Base-by-base conservation (phyloP, 1,284 basidiomycete species). In the Melampsora americana region DNA sequence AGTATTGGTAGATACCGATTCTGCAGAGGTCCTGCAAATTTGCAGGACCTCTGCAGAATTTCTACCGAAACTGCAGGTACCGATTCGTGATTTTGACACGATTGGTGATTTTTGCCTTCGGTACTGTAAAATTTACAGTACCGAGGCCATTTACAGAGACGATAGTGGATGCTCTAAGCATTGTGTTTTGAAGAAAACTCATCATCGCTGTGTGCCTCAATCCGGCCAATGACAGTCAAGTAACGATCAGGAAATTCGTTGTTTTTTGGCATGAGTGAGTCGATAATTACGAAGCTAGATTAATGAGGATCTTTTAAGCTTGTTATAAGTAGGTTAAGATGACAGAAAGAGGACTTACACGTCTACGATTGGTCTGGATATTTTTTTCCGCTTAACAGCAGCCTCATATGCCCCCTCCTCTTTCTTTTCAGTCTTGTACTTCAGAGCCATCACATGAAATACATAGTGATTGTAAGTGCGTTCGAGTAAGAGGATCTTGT, bases 171-270 rank as follows among this genome's bases (percentile, higher is more conserved):
- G n/a, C n/a, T n/a, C n/a, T n/a, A n/a, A 56, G 26, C 26, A n/a
- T 56, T 23, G 4, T 18, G 2, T 62, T 62, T 62, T n/a, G 5
- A 23, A n/a, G 23, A 50, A 2, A 30, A 5, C 60, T 75, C 18
- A 26, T 68, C 73, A 68, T 75, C 28, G 59, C 73, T 75, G 66
- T 75, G 73, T 16, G 73, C 35, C 3, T 32, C 23, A 28, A 75
- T 62, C 26, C 46, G 59, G 9, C 20, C 26, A 48, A 74, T 32
- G 0, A 74, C 46, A 2, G 61, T 26, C 7, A 23, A 14, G 35
- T 74, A 74, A 5, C 39, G 48, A n/a, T 74, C 42, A n/a, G 65
- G 71, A 48, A 67, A 74, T n/a, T 66, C 50, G 7, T 74, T n/a
- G 5, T 18, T 5, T 53, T 18, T 20, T 26, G 18, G 23, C 5